Base-by-base conservation (phyloP, 192 early-diverging fungal species). In the Entomortierella lignicola region DNA sequence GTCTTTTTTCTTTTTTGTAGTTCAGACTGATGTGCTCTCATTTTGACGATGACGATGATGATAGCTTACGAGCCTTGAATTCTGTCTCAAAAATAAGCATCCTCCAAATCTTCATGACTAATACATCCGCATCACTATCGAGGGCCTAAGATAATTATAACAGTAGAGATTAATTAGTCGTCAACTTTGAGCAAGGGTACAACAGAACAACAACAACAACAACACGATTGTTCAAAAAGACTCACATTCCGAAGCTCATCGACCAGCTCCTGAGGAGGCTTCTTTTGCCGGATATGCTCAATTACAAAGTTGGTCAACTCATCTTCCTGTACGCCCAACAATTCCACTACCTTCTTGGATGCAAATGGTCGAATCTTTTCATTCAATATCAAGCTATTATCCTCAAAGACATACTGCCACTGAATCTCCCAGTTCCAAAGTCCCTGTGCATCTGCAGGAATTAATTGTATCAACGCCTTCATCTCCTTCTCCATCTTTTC, bases 21-120 rank as follows among this genome's bases (percentile, higher is more conserved):
- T n/a, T n/a, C n/a, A n/a, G n/a, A n/a, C n/a, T n/a, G n/a, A n/a
- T n/a, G n/a, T n/a, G n/a, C n/a, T n/a, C n/a, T n/a, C n/a, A n/a
- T n/a, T n/a, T n/a, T n/a, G n/a, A n/a, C n/a, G n/a, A n/a, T n/a
- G n/a, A n/a, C n/a, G n/a, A n/a, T n/a, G n/a, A n/a, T n/a, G n/a
- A n/a, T n/a, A 82, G 47, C 37, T 84, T 72, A 21, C 77, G 55
- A 23, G 86, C 81, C 63, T 88, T 80, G 31, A 88, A 82, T 74
- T 96, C 95, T 5, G 92, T 94, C 67, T 96, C 95, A 77, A 87
- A 94, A 43, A 96, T 94, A 13, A 96, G 69, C 85, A 90, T 92
- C 44, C 95, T 86, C 96, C 96, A 99, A 13, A 98, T 80, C 60
- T 91, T 91, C 71, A 90, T 90, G 11, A 97, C 96, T 88, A 99